phyloP scores from a whole-genome alignment of 1,284 basidiomycete genomes.

The Cryptococcus sp. region DNA sequence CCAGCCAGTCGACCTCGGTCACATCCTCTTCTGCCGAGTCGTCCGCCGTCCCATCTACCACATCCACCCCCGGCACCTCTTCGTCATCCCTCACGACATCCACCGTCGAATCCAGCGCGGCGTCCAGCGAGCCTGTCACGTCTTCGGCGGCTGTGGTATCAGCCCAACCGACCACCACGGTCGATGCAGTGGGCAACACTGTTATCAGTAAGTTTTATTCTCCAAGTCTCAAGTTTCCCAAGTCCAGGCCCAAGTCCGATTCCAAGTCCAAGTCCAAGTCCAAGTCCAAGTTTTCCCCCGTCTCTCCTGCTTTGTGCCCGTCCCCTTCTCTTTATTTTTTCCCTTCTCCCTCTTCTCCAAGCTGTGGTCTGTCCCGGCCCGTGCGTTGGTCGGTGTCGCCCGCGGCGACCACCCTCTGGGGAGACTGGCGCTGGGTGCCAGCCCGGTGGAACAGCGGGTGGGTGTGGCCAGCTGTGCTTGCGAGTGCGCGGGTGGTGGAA shows the following conservation, averaged over 20 bases:
- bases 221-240: neutral
- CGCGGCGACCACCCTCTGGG: neutral
- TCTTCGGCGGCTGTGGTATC: neutral
- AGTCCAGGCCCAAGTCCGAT: neutral
- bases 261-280: neutral
- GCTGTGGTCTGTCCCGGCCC: neutral
- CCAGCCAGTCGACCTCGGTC: neutral
- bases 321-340: neutral
- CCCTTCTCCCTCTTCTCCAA: neutral
- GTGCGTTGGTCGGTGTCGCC: neutral
- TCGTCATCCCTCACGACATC: neutral
- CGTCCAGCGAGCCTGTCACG: neutral
- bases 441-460: neutral
- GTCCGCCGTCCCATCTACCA: neutral
- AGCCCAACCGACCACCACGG: neutral
- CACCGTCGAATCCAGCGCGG: neutral
- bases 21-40: no score
- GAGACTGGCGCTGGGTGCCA: no score
- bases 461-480: constrained; percentile 2
- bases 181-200: neutral
- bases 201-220: neutral
- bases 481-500: constrained; percentile 1
- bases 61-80: neutral
- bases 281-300: neutral
- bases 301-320: neutral